Percentiles rank a stretch among this genome's conserved stretches.
These are phyloP conservation scores for Penicillium palitans DNA, from an alignment of 2,329 filamentous ascomycete species.

Conservation along the genomic window DNA sequence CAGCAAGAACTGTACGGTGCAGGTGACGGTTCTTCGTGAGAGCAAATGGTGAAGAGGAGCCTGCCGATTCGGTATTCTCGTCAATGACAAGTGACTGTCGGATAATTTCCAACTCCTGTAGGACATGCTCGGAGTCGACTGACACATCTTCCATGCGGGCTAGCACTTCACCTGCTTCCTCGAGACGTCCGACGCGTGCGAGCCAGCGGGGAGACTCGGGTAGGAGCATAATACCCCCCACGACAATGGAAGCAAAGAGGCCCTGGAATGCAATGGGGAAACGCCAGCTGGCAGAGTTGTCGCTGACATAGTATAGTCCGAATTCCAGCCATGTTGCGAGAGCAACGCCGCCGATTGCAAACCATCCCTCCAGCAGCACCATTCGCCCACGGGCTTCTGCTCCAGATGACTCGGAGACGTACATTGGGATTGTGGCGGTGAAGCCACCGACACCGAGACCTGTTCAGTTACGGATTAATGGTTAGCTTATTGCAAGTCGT, in stretches of 20 bases:
- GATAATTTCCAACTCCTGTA: constrained; percentile 32
- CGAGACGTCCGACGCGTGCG: constrained; percentile 51
- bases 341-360: constrained; percentile 21
- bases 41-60: constrained; percentile 22
- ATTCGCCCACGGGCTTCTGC: constrained; percentile 21
- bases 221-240: constrained; percentile 31
- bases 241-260: constrained; percentile 38
- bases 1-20: constrained; percentile 27
- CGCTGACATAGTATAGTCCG: constrained; percentile 41
- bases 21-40: constrained; percentile 27
- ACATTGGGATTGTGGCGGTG: constrained; percentile 30
- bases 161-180: constrained; percentile 48
- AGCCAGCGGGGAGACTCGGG: constrained; percentile 58
- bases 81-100: constrained; percentile 47
- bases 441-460: constrained; percentile 28
- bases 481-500: neutral
- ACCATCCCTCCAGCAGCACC: constrained; percentile 23
- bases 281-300: constrained; percentile 31
- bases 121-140: constrained; percentile 51
- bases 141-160: constrained; percentile 47
- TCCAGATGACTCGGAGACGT: constrained; percentile 21
- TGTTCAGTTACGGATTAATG: neutral
- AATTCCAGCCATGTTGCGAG: constrained; percentile 43
- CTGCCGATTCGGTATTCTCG: constrained; percentile 1
- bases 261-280: constrained; percentile 35